Percentiles rank a stretch among this genome's conserved stretches.
These are phyloP conservation scores for Globisporangium middletonii DNA, from an alignment of 352 stramenopile species.

Conservation along the genomic window DNA sequence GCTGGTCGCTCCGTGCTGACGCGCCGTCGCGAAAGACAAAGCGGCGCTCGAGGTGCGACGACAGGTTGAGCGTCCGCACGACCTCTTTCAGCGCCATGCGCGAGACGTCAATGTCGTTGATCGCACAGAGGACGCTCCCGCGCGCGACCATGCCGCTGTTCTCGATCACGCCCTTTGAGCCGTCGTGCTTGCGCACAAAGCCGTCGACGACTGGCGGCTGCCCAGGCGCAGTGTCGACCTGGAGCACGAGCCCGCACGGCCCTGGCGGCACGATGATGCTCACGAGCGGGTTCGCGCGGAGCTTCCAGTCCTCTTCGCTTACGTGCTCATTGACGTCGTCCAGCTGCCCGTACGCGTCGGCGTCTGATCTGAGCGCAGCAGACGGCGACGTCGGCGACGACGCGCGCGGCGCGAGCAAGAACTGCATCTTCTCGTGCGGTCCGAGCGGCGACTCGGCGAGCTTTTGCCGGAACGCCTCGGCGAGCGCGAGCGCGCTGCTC, in stretches of 20 bases:
- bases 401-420: conserved; percentile 26
- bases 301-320: conserved; percentile 67
- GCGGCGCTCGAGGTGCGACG: conserved; percentile 57
- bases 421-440: conserved; percentile 60
- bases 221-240: conserved; percentile 28
- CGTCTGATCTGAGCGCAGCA: background rate
- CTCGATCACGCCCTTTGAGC: conserved; percentile 68
- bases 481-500: conserved; percentile 43
- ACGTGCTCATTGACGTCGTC: conserved; percentile 38
- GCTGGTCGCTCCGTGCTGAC: background rate
- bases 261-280: conserved; percentile 72
- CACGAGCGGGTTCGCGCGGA: conserved; percentile 47
- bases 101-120: conserved; percentile 77
- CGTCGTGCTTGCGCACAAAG: conserved; percentile 66
- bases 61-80: conserved; percentile 63
- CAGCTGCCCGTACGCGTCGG: conserved; percentile 12
- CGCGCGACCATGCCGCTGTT: conserved; percentile 57
- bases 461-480: conserved; percentile 62
- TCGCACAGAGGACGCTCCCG: conserved; percentile 64
- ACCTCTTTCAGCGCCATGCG: conserved; percentile 62
- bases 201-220: conserved; percentile 55
- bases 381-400: background rate
- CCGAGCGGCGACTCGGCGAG: conserved; percentile 65
- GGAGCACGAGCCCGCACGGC: conserved; percentile 64
- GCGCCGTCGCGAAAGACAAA: conserved; percentile 61